Conservation (phyloP, 2,329 filamentous ascomycete genomes). For the Trichothecium sympodiale region DNA sequence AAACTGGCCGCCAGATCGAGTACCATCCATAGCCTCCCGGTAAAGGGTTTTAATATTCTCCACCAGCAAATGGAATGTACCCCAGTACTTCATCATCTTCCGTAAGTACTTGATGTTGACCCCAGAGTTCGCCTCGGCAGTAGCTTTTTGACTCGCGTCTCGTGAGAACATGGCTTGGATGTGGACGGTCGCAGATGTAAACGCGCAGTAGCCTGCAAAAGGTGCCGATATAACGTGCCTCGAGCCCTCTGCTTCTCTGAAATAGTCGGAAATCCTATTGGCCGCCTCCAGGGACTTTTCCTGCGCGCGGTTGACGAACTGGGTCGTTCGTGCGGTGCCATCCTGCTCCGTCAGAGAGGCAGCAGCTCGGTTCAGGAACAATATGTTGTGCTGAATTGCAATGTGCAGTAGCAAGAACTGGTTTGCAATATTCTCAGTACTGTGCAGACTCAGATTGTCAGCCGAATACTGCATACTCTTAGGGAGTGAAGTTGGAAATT, state of each 20-base stretch:
- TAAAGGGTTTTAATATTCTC: constrained; percentile 89
- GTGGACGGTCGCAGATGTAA: constrained; percentile 88
- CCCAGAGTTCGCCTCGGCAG: constrained; percentile 73
- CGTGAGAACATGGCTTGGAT: constrained; percentile 86
- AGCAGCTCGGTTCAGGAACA: constrained; percentile 85
- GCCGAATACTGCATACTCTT: constrained; percentile 59
- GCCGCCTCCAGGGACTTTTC: constrained; percentile 73
- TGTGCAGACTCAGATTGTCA: constrained; percentile 77
- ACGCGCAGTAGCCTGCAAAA: constrained; percentile 90
- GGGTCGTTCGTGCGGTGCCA: constrained; percentile 41
- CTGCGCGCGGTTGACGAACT: constrained; percentile 67
- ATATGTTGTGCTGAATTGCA: constrained; percentile 74
- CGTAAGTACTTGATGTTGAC: constrained; percentile 84
- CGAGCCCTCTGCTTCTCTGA: constrained; percentile 63
- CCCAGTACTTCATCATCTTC: constrained; percentile 97
- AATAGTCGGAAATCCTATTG: constrained; percentile 72
- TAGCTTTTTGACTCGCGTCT: constrained; percentile 61
- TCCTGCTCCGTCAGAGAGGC: constrained; percentile 23
- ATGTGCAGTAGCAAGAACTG: constrained; percentile 92
- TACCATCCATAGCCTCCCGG: constrained; percentile 71
- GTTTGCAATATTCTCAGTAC: constrained; percentile 74
- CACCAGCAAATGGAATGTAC: constrained; percentile 95
- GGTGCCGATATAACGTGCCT: constrained; percentile 71
- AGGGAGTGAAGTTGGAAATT: constrained; percentile 60
- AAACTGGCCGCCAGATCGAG: constrained; percentile 50